A percentile compares a stretch with the other conserved stretches of the same genome.
Conservation (phyloP, 1,284 basidiomycete genomes). For the Sporisorium reilianum region DNA sequence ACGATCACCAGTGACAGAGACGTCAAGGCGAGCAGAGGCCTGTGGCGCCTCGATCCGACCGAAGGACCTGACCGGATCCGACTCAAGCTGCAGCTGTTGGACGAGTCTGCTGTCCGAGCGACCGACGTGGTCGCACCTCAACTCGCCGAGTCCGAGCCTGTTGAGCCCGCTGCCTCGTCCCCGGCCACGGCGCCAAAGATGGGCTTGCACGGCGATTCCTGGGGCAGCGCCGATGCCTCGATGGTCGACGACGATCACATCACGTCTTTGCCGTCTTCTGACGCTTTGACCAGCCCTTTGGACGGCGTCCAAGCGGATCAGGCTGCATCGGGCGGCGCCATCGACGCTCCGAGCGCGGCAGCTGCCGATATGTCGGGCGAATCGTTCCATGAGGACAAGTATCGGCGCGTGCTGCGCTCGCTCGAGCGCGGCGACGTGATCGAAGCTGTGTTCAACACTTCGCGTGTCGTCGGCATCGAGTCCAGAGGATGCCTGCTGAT, state of each 20-base stretch:
- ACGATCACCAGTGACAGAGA: not conserved
- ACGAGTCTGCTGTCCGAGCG: slow-evolving; percentile 14
- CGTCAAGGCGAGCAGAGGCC: slow-evolving; percentile 7
- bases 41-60: slow-evolving; percentile 64
- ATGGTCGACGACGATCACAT: slow-evolving; percentile 2
- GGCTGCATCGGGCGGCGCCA: not conserved
- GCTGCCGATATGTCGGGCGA: slow-evolving; percentile 21
- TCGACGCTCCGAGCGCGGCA: slow-evolving; percentile 4
- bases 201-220: slow-evolving; percentile 26
- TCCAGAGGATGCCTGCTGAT: slow-evolving; percentile 85
- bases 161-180: slow-evolving; percentile 8
- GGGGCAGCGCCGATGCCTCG: slow-evolving; percentile 32
- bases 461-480: slow-evolving; percentile 62
- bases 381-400: slow-evolving; percentile 75
- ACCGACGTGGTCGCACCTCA: slow-evolving; percentile 36
- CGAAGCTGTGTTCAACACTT: slow-evolving; percentile 77
- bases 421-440: slow-evolving; percentile 90
- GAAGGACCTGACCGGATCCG: slow-evolving; percentile 66
- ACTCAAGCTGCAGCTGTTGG: slow-evolving; percentile 57
- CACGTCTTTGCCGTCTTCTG: slow-evolving; percentile 2
- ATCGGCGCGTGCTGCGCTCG: slow-evolving; percentile 71
- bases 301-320: not conserved
- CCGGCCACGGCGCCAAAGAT: slow-evolving; percentile 7
- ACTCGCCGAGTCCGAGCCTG: slow-evolving; percentile 20
- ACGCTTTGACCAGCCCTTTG: not conserved